These are phyloP conservation scores for Proliferodiscus dingleyae DNA, from an alignment of 2,329 filamentous ascomycete genomes.

Conservation along the genomic window DNA sequence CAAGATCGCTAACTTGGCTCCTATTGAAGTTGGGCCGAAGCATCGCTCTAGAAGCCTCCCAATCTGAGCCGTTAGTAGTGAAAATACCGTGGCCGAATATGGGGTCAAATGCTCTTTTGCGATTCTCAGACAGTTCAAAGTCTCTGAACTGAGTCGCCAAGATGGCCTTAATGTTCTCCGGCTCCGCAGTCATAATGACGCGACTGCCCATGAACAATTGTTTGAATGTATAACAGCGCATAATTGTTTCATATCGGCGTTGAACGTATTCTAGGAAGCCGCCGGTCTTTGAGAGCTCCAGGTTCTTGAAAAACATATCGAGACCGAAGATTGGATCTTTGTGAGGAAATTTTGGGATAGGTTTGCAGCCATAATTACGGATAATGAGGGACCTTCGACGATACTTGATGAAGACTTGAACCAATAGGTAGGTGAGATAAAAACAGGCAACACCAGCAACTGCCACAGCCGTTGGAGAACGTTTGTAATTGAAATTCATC, in stretches of 20 bases:
- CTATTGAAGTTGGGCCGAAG: constrained; percentile 50
- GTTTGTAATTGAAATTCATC: too few species aligned
- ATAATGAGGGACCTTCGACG: too few species aligned
- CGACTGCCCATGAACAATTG: constrained; percentile 22
- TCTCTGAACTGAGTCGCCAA: constrained; percentile 53
- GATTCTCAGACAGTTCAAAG: constrained; percentile 43
- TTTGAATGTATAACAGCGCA: constrained; percentile 8
- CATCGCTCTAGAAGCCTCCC: constrained; percentile 49
- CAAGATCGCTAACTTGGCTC: constrained; percentile 44
- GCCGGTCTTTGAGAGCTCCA: constrained; percentile 34
- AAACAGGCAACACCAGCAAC: too few species aligned
- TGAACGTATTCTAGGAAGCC: constrained; percentile 33
- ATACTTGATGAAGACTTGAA: too few species aligned
- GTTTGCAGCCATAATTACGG: constrained; percentile 40
- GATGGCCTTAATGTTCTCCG: constrained; percentile 52
- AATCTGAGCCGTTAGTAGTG: constrained; percentile 45
- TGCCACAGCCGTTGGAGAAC: too few species aligned
- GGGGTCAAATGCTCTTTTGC: constrained; percentile 40
- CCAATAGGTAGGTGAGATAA: too few species aligned
- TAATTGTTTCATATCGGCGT: constrained; percentile 32
- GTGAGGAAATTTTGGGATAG: constrained; percentile 42
- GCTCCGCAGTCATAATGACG: constrained; percentile 46
- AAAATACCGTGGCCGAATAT: constrained; percentile 55
- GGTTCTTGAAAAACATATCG: constrained; percentile 41
- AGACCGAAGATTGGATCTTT: constrained; percentile 50